Conservation (phyloP, 2,329 filamentous ascomycete genomes). For the Lachnellula hyalina region DNA sequence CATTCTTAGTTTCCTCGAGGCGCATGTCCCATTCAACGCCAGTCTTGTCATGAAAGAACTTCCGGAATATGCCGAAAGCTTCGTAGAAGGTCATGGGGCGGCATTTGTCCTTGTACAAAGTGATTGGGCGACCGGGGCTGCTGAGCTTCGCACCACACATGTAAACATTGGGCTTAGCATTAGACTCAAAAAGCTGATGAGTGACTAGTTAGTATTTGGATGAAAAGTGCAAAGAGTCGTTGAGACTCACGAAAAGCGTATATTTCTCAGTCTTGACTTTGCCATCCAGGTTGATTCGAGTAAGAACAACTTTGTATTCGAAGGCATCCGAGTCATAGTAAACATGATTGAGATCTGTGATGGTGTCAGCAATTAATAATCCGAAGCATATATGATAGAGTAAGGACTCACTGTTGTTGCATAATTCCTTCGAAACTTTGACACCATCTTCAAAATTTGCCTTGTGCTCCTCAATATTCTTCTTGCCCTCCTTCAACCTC, state of each 20-base stretch:
- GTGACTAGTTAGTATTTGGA: neutral
- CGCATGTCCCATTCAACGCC: slow-evolving; percentile 56
- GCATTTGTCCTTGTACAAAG: slow-evolving; percentile 33
- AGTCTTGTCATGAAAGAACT: slow-evolving; percentile 54
- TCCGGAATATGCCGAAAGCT: slow-evolving; percentile 47
- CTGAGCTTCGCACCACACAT: slow-evolving; percentile 49
- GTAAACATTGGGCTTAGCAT: slow-evolving; percentile 54
- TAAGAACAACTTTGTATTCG: slow-evolving; percentile 57
- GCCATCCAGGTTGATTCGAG: slow-evolving; percentile 42
- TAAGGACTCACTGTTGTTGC: slow-evolving; percentile 43
- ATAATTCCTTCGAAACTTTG: slow-evolving; percentile 36
- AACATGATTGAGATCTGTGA: slow-evolving; percentile 54
- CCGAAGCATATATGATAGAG: neutral
- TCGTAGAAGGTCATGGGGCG: slow-evolving; percentile 38
- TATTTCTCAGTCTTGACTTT: slow-evolving; percentile 53
- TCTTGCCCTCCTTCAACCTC: slow-evolving; percentile 30
- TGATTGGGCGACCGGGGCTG: slow-evolving; percentile 27
- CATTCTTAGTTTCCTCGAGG: slow-evolving; percentile 12
- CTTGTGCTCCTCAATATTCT: slow-evolving; percentile 35
- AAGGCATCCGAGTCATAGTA: slow-evolving; percentile 60
- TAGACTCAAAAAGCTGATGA: slow-evolving; percentile 64
- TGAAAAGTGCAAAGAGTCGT: neutral
- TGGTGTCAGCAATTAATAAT: neutral
- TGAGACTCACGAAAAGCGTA: slow-evolving; percentile 48
- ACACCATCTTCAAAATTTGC: slow-evolving; percentile 31